These are phyloP conservation scores for Aspergillus udagawae DNA, from an alignment of 2,329 filamentous ascomycete species.

Conservation along the genomic window DNA sequence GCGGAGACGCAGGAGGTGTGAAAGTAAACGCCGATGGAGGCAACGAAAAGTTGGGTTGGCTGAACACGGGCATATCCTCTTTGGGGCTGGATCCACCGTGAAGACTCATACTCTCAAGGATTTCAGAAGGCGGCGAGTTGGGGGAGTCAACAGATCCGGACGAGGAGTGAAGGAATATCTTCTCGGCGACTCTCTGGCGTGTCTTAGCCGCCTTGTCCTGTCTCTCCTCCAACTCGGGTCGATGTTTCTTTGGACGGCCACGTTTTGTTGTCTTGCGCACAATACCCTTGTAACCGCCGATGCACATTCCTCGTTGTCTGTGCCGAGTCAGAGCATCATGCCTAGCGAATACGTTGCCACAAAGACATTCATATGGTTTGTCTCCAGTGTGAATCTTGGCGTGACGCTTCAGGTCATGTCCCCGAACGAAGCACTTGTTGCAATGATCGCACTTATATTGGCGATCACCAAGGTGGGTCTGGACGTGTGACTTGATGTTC, in stretches of 20 bases:
- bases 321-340: constrained; percentile 94
- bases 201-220: constrained; percentile 55
- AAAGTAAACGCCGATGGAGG: constrained; percentile 42
- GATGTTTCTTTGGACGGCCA: constrained; percentile 58
- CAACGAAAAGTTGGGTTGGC: constrained; percentile 30
- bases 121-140: constrained; percentile 41
- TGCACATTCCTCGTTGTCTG: constrained; percentile 92
- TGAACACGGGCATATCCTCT: constrained; percentile 28
- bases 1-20: constrained; percentile 46
- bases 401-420: constrained; percentile 95
- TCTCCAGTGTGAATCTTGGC: constrained; percentile 95
- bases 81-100: constrained; percentile 28
- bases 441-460: constrained; percentile 94
- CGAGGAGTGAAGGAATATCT: constrained; percentile 31
- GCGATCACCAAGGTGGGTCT: constrained; percentile 93
- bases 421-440: constrained; percentile 91
- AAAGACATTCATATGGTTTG: constrained; percentile 92
- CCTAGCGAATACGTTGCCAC: constrained; percentile 88
- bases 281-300: constrained; percentile 84
- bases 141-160: constrained; percentile 38
- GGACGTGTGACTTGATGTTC: constrained; percentile 97
- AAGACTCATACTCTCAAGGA: constrained; percentile 38
- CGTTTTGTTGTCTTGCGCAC: constrained; percentile 65
- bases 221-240: constrained; percentile 57
- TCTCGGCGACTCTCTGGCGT: constrained; percentile 40